phyloP scores from a whole-genome alignment of 148 eudicot genomes.

The Camellia granthamiana region DNA sequence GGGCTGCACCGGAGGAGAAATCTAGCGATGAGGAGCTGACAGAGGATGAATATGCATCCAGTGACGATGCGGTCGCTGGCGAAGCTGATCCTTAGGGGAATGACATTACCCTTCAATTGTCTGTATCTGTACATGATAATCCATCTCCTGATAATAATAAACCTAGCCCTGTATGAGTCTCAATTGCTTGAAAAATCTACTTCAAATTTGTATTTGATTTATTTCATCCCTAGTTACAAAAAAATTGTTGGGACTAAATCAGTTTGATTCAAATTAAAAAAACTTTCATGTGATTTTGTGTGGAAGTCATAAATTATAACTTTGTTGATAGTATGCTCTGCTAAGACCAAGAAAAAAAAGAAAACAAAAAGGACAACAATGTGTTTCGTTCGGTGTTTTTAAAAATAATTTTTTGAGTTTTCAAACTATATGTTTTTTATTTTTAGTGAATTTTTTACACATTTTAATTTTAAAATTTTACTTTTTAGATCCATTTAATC shows the following conservation, averaged over 20 bases:
- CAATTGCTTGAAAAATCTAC: background rate
- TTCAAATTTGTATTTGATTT: background rate
- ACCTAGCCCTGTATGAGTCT: background rate
- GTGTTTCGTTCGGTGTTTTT: no score
- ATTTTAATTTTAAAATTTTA: no score
- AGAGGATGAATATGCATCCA: slow-evolving; percentile 50
- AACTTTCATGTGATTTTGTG: background rate
- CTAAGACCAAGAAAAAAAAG: no score
- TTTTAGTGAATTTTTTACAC: no score
- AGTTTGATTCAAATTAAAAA: background rate
- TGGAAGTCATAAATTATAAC: no score
- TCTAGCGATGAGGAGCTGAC: slow-evolving; percentile 59
- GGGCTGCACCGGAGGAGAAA: slow-evolving; percentile 47
- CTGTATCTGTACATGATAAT: slow-evolving; percentile 45
- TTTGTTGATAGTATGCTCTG: no score
- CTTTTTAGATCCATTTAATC: no score
- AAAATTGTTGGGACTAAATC: background rate
- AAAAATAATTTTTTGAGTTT: no score
- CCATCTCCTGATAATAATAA: slow-evolving; percentile 5
- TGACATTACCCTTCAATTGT: background rate
- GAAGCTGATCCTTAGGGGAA: slow-evolving; percentile 48
- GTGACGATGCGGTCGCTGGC: slow-evolving; percentile 60
- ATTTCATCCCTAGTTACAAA: background rate
- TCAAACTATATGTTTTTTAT: no score
- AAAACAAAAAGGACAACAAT: no score